Percentiles rank a stretch among this genome's conserved stretches.
phyloP scores from a whole-genome alignment of 1,284 basidiomycete species.

The Exobasidium rhododendri region DNA sequence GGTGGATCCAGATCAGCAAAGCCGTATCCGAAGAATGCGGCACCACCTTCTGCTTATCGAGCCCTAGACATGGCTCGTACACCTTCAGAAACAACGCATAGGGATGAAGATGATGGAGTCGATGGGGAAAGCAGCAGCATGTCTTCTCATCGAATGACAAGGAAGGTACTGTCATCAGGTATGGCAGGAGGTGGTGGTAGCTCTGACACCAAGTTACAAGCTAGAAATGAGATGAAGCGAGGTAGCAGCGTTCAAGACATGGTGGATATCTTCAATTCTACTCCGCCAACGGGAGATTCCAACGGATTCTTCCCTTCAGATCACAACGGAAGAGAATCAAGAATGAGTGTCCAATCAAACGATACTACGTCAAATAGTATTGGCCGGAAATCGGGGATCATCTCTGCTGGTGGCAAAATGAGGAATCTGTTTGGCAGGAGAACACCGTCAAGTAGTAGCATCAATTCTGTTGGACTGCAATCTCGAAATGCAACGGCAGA shows the following conservation, averaged over 20 bases:
- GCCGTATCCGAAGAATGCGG: neutral
- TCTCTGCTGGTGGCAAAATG: conserved; percentile 7
- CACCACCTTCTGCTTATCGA: conserved; percentile 20
- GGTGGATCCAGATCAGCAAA: neutral
- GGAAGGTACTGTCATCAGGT: neutral
- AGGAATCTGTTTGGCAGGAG: conserved; percentile 4
- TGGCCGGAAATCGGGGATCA: neutral
- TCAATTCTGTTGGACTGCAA: neutral
- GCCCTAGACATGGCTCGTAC: conserved; percentile 10
- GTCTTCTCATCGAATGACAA: neutral
- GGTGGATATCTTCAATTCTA: conserved; percentile 34
- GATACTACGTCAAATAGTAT: neutral
- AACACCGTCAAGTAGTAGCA: conserved; percentile 1
- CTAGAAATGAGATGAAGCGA: neutral
- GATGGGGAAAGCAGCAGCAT: neutral
- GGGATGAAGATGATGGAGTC: neutral
- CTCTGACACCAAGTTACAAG: neutral
- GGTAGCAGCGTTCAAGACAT: conserved; percentile 21
- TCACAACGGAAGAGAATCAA: neutral
- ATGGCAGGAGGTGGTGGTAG: neutral
- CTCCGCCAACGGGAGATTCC: conserved; percentile 26
- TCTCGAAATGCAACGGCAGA: neutral
- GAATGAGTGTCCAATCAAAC: neutral
- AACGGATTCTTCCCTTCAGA: neutral
- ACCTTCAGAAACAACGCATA: neutral